A percentile compares a stretch with the other conserved stretches of the same genome.
Conservation (phyloP, 2,329 filamentous ascomycete species). For the Calonectria hongkongensis region DNA sequence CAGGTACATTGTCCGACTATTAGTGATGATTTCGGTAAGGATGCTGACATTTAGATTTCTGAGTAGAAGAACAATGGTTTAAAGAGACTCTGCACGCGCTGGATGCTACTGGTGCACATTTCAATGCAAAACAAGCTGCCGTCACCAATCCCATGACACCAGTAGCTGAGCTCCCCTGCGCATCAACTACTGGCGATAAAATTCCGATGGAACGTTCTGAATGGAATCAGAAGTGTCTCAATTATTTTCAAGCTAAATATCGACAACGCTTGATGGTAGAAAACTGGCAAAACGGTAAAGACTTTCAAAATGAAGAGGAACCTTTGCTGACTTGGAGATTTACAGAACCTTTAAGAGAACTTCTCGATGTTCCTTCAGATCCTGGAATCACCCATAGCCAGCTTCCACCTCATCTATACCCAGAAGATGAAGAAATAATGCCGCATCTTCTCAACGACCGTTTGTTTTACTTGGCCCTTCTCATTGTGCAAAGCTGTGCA, state of each 20-base stretch:
- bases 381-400: not conserved
- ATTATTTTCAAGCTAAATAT: conserved; percentile 9
- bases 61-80: not conserved
- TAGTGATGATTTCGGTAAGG: not conserved
- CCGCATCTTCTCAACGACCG: conserved; percentile 12
- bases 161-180: too few species aligned
- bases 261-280: not conserved
- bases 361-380: not conserved
- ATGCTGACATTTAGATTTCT: not conserved
- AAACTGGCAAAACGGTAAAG: not conserved
- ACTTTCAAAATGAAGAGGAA: fast-evolving
- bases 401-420: not conserved
- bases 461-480: not conserved
- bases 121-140: not conserved
- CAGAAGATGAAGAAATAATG: conserved; percentile 4
- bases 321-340: not conserved
- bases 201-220: not conserved
- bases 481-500: conserved; percentile 8
- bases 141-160: not conserved
- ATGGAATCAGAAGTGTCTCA: conserved; percentile 7
- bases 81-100: not conserved
- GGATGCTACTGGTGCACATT: not conserved
- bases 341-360: not conserved
- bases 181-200: too few species aligned
- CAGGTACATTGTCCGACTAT: not conserved